Percentiles rank a stretch among this genome's conserved stretches.
phyloP scores from a whole-genome alignment of 768 basidiomycete species.

The Fistulinella prunicolor region DNA sequence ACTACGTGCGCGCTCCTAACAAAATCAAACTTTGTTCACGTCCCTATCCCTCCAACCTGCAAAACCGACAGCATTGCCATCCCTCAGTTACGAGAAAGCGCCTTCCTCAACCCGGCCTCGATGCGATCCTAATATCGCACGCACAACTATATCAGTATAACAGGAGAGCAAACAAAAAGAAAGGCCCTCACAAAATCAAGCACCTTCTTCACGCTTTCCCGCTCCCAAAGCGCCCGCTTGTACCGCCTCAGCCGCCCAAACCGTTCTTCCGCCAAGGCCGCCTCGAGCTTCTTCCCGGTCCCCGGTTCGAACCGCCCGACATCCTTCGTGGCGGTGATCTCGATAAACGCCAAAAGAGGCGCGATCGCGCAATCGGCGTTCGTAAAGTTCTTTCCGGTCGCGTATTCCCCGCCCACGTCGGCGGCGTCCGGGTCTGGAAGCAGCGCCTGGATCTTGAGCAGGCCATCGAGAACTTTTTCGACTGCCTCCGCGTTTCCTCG shows the following conservation, averaged over 20 bases:
- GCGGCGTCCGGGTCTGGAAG: slow-evolving; percentile 37
- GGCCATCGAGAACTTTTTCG: background rate
- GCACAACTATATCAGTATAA: background rate
- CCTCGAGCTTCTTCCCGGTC: slow-evolving; percentile 41
- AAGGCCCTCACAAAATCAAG: background rate
- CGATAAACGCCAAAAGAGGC: slow-evolving; percentile 51
- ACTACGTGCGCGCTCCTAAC: too few relatives aligned
- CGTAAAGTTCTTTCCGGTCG: slow-evolving; percentile 43
- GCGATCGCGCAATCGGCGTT: slow-evolving; percentile 58
- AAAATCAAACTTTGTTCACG: too few relatives aligned
- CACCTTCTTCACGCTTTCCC: slow-evolving; percentile 23
- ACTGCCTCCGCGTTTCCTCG: slow-evolving; percentile 5
- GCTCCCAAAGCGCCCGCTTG: slow-evolving; percentile 40
- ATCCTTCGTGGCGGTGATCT: slow-evolving; percentile 43
- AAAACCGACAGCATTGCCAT: too few relatives aligned
- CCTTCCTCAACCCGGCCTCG: background rate
- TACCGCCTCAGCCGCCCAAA: slow-evolving; percentile 51
- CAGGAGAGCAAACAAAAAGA: background rate
- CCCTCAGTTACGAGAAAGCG: background rate
- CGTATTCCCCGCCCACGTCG: slow-evolving; percentile 38
- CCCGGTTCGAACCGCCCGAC: slow-evolving; percentile 48
- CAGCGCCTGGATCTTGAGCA: slow-evolving; percentile 8
- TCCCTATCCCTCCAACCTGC: too few relatives aligned
- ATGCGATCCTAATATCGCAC: background rate
- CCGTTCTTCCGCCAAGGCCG: slow-evolving; percentile 40